Conservation (phyloP, 495 filamentous ascomycete genomes). For the Podospora australis region DNA sequence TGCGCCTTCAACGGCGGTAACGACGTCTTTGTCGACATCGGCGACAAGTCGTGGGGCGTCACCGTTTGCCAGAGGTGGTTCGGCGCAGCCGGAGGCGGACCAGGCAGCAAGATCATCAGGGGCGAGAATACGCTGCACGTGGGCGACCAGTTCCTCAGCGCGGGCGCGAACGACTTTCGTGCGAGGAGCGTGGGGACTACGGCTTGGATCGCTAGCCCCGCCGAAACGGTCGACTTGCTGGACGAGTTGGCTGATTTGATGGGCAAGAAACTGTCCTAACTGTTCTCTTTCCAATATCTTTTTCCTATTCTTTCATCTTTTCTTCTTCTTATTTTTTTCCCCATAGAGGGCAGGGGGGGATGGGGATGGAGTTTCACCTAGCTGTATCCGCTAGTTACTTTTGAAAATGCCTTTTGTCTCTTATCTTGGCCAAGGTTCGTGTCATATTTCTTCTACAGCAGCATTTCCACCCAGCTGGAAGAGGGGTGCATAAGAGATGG, state of each 20-base stretch:
- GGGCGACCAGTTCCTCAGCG: constrained; percentile 92
- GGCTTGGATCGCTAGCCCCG: constrained; percentile 87
- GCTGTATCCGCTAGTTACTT: too few relatives aligned
- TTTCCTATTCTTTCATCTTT: too few relatives aligned
- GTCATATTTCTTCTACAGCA: too few relatives aligned
- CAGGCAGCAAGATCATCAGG: constrained; percentile 34
- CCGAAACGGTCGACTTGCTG: constrained; percentile 80
- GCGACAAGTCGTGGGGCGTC: constrained; percentile 95
- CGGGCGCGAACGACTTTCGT: constrained; percentile 96
- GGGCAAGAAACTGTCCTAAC: constrained; percentile 39
- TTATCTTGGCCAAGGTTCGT: too few relatives aligned
- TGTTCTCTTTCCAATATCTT: too few relatives aligned
- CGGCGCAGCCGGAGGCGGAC: constrained; percentile 37
- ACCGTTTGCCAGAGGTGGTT: constrained; percentile 89
- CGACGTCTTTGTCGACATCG: constrained; percentile 97
- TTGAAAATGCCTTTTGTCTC: too few relatives aligned
- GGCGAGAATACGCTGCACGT: constrained; percentile 68
- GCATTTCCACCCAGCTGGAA: too few relatives aligned
- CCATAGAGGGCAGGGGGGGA: too few relatives aligned
- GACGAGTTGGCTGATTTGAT: constrained; percentile 67
- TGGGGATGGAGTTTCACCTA: too few relatives aligned
- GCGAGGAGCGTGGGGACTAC: constrained; percentile 59
- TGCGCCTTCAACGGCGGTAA: constrained; percentile 98
- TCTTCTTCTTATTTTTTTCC: not conserved
- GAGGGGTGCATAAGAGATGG: too few relatives aligned